A percentile compares a stretch with the other conserved stretches of the same genome.
Evolutionary conservation across 495 filamentous ascomycete genomes (phyloP).

Genomic region (Penicillium manginii): DNA sequence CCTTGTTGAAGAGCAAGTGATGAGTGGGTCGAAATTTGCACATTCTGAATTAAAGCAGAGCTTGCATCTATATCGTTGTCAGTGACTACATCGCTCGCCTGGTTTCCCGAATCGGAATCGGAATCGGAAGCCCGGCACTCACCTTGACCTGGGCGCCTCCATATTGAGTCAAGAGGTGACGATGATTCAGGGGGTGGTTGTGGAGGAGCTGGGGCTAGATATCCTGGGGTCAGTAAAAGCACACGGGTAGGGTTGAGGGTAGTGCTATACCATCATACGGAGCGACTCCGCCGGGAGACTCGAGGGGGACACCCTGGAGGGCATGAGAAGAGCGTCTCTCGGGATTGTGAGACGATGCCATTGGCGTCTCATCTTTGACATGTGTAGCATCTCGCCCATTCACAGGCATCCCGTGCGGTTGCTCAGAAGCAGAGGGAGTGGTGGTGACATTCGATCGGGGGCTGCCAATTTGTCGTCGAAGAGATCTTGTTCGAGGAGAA

Average conservation of each 20-base stretch:
- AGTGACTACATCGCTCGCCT: slow-evolving; percentile 11
- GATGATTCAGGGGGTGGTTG: slow-evolving; percentile 22
- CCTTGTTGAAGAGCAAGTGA: slow-evolving; percentile 55
- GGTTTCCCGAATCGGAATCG: neutral
- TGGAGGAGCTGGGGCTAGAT: slow-evolving; percentile 2
- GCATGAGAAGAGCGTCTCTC: slow-evolving; percentile 21
- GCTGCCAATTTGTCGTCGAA: slow-evolving; percentile 23
- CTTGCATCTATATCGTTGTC: slow-evolving; percentile 34
- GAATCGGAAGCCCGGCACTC: slow-evolving; percentile 12
- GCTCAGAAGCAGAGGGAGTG: slow-evolving; percentile 25
- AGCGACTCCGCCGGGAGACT: slow-evolving; percentile 1
- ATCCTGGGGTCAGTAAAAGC: neutral
- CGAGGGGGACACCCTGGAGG: slow-evolving; percentile 3
- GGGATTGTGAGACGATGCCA: slow-evolving; percentile 22
- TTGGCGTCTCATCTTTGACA: slow-evolving; percentile 20
- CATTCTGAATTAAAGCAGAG: slow-evolving; percentile 67
- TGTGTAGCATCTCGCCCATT: slow-evolving; percentile 3
- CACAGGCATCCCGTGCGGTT: slow-evolving; percentile 8
- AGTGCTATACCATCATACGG: slow-evolving; percentile 17
- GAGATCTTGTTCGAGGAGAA: slow-evolving; percentile 26
- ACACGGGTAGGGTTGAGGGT: neutral
- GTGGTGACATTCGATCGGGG: slow-evolving; percentile 25
- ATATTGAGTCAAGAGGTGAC: slow-evolving; percentile 36
- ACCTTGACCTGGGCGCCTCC: slow-evolving; percentile 60
- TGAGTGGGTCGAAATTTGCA: slow-evolving; percentile 69